Evolutionary conservation across 2,329 filamentous ascomycete genomes (phyloP), one percentile per base, ranked within the genome.

Genomic region (Fusarium transvaalense): DNA sequence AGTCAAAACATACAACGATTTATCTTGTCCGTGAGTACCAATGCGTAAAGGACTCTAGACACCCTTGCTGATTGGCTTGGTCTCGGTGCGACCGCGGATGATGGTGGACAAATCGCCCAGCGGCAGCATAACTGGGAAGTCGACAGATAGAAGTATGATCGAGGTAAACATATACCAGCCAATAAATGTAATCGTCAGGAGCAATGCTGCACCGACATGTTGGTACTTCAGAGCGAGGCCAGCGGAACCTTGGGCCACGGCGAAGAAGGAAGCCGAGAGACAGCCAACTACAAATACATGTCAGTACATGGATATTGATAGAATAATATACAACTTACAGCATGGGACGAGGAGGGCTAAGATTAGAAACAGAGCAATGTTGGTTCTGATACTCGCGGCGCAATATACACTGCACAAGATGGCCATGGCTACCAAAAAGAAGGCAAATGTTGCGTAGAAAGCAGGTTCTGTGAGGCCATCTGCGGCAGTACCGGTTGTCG

Each of bases 301-400:
- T 60, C n/a, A 52, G 31, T 13, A 12, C 3, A 10, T 10, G 1
- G 1, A 13, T 10, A 3, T 5, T 0, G 12, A 23, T 3, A 3
- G 3, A n/a, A 15, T 6, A 1, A 2, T 8, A 6, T 8, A 8
- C 2, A 21, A 59, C 76, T 73, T 69, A 77, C 76, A 77, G 64
- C 64, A 70, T 17, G 76, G 71, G 13, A 86, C 76, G 2, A 92
- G 83, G 0, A 82, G 78, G 91, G 91, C 72, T 91, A 90, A 32
- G 85, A 67, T 64, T 88, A 83, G 76, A 90, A 90, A 56, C 6
- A 62, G 13, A 69, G 87, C 80, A 8, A 90, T 52, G 71, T 92
- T 92, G 19, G 89, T 92, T 31, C 90, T 86, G 12, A 91, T 80
- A 10, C 88, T 83, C 73, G 88, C 89, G 71, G 92, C 81, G 39